Evolutionary conservation across 805 yeast species (phyloP).

Genomic region (Candida ortonii): DNA sequence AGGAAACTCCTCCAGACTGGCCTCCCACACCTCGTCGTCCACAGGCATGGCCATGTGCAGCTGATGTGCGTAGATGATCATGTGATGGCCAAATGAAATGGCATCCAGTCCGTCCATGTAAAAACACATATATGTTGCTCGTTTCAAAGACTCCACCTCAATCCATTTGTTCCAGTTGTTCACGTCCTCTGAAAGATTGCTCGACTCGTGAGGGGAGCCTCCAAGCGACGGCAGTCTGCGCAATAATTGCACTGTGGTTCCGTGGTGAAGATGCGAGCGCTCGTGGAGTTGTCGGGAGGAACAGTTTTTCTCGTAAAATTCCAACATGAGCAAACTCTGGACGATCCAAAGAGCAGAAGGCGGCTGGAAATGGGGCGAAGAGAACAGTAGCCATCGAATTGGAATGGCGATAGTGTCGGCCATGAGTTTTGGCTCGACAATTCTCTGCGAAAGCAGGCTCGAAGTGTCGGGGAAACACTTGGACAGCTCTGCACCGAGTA

Average conservation of each 20-base stretch:
- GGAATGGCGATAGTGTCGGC: conserved; percentile 52
- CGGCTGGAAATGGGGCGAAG: conserved; percentile 68
- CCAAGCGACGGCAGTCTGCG: conserved; percentile 75
- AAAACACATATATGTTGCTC: conserved; percentile 79
- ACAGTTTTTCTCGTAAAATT: conserved; percentile 74
- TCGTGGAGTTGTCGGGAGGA: conserved; percentile 71
- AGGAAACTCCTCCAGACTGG: conserved; percentile 23
- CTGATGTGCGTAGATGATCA: conserved; percentile 55
- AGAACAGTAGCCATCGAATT: conserved; percentile 65
- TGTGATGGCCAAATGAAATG: conserved; percentile 71
- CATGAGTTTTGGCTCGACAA: conserved; percentile 34
- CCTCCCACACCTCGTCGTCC: conserved; percentile 57
- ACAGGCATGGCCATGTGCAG: conserved; percentile 62
- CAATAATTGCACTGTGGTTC: conserved; percentile 75
- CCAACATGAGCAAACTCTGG: conserved; percentile 71
- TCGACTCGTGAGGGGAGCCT: conserved; percentile 52
- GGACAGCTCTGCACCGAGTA: conserved; percentile 48
- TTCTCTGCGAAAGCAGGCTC: conserved; percentile 21
- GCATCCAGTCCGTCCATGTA: conserved; percentile 79
- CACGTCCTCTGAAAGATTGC: conserved; percentile 20
- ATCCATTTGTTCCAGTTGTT: conserved; percentile 63
- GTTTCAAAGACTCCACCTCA: conserved; percentile 71
- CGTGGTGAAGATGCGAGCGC: conserved; percentile 82
- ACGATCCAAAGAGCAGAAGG: conserved; percentile 77
- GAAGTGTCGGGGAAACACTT: conserved; percentile 29